Conservation (phyloP, 192 early-diverging fungal genomes). For the Chytriomyces sp. region DNA sequence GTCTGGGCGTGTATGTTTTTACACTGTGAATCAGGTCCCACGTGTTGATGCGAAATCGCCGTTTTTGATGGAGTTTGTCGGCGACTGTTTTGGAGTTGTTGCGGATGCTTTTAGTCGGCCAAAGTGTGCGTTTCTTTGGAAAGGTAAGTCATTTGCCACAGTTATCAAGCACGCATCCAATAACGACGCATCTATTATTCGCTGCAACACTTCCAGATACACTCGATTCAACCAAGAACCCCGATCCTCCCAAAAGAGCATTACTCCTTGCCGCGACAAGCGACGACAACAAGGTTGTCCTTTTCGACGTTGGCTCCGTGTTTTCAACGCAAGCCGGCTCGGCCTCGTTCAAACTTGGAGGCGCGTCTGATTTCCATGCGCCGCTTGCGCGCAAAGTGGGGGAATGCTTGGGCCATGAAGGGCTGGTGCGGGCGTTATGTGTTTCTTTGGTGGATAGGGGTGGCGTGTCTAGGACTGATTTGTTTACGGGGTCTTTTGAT, state of each 20-base stretch:
- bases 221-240: no score
- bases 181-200: no score
- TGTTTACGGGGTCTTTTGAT: constrained; percentile 19
- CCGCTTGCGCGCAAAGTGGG: constrained; percentile 50
- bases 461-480: no score
- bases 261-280: constrained; percentile 68
- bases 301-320: constrained; percentile 41
- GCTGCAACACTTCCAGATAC: no score
- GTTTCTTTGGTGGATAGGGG: constrained; percentile 28
- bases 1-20: constrained; percentile 12
- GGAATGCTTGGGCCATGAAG: constrained; percentile 61
- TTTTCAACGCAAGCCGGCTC: constrained; percentile 56
- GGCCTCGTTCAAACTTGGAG: not conserved
- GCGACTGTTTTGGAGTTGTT: constrained; percentile 68
- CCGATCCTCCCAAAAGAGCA: not conserved
- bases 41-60: not conserved
- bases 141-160: constrained; percentile 39
- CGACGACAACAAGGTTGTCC: constrained; percentile 50
- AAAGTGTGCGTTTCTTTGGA: constrained; percentile 64
- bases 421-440: constrained; percentile 58
- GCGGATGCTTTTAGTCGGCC: constrained; percentile 71
- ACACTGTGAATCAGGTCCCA: not conserved
- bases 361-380: not conserved
- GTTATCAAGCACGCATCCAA: no score
- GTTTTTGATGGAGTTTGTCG: constrained; percentile 44